A percentile compares a stretch with the other conserved stretches of the same genome.
These are phyloP conservation scores for Verticillium longisporum DNA, from an alignment of 2,329 filamentous ascomycete genomes.

Conservation along the genomic window DNA sequence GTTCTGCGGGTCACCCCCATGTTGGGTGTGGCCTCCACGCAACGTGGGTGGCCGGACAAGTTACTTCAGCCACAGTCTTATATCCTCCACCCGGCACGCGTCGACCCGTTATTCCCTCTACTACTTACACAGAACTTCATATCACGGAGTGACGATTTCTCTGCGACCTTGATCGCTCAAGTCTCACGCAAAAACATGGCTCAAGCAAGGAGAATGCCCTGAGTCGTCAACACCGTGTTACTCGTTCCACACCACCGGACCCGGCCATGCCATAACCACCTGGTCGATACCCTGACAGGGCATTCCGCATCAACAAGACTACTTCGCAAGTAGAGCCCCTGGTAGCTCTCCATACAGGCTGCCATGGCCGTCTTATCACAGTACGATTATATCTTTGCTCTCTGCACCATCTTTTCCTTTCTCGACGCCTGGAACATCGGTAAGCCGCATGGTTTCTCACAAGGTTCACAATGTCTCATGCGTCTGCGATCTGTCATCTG, in stretches of 20 bases:
- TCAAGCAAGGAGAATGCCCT: background rate
- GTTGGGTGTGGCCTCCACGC: background rate
- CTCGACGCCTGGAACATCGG: slow-evolving; percentile 56
- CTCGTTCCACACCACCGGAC: background rate
- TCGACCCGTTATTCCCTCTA: background rate
- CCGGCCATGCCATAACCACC: background rate
- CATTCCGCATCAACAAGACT: background rate
- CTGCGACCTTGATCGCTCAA: background rate
- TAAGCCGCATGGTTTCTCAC: slow-evolving; percentile 11
- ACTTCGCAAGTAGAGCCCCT: background rate
- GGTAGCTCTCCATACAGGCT: background rate
- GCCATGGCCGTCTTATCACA: slow-evolving; percentile 31
- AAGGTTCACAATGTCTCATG: background rate
- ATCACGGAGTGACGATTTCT: too few relatives aligned
- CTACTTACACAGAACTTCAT: too few relatives aligned
- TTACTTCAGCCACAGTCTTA: background rate
- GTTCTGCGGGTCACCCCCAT: background rate
- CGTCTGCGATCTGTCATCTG: background rate
- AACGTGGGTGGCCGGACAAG: background rate
- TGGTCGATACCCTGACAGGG: background rate
- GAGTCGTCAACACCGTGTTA: background rate
- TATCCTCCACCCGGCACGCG: background rate
- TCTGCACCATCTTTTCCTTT: slow-evolving; percentile 48
- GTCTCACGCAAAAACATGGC: background rate
- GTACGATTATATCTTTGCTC: slow-evolving; percentile 50